Evolutionary conservation across 441 rosid genomes (phyloP), one percentile per base, ranked within the genome.

Genomic region (Viola pubescens): DNA sequence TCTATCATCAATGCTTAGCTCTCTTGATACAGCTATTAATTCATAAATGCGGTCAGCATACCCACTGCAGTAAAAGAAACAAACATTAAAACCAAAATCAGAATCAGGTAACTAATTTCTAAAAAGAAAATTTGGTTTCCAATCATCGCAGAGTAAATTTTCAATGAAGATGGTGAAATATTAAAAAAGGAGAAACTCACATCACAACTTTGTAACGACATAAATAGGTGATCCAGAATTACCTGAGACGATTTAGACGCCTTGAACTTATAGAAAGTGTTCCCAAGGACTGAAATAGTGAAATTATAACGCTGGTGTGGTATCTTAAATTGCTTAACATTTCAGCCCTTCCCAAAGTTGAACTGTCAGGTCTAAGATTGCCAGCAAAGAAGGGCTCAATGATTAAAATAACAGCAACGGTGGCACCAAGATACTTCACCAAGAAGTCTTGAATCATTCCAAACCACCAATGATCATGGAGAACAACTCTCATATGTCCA

Each of bases 361-460:
- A 87, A 69, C 83, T 72, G 49, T 89, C 98, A 37, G 97, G 94
- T 80, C 85, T 85, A 39, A 95, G 94, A 76, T 82, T 58, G 64
- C 99, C 99, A 63, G 94, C 70, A 76, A 95, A 95, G 79, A 95
- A 94, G 49, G 99, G 99, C 77, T 91, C 99, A 52, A 94, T 89
- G 68, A 94, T 87, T 78, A 94, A 78, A 65, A 94, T 62, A 65
- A 88, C 97, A 58, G 99, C 94, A 61, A 94, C 89, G 14, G 99
- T 94, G 26, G 99, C 99, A 61, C 99, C 99, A 66, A 94, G 94
- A 79, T 94, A 94, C 78, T 94, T 94, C 72, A 89, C 78, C 64
- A 94, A 74, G 77, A 94, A 94, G 78, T 94, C 99, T 57, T 94
- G 98, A 74, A 94, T 87, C 98, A 94, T 94, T 75, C 99, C 99